Percentiles rank a stretch among this genome's conserved stretches.
Evolutionary conservation across 768 basidiomycete genomes (phyloP).

Genomic region (Infundibulicybe gibba): DNA sequence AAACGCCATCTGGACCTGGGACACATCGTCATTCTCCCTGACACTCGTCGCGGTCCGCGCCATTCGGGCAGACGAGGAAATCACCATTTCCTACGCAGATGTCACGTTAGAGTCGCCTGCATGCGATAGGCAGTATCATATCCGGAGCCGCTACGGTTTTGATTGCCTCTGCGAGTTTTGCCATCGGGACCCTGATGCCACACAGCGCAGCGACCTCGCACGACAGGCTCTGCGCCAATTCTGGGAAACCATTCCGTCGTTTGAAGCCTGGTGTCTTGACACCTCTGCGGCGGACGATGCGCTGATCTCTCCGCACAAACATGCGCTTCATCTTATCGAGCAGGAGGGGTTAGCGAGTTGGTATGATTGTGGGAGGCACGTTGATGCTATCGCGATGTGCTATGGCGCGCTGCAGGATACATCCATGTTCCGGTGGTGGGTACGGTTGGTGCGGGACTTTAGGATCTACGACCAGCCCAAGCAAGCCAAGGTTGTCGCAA

Average conservation of each 20-base stretch:
- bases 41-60: slow-evolving; percentile 28
- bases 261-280: slow-evolving; percentile 31
- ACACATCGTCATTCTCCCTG: slow-evolving; percentile 24
- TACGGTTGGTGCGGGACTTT: slow-evolving; percentile 20
- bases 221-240: slow-evolving; percentile 22
- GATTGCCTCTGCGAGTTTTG: slow-evolving; percentile 28
- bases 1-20: slow-evolving; percentile 36
- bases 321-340: slow-evolving; percentile 24
- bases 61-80: slow-evolving; percentile 29
- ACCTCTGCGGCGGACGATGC: slow-evolving; percentile 16
- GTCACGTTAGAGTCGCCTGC: slow-evolving; percentile 18
- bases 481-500: slow-evolving; percentile 23
- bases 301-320: slow-evolving; percentile 26
- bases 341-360: slow-evolving; percentile 30
- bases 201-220: slow-evolving; percentile 21
- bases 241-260: slow-evolving; percentile 22
- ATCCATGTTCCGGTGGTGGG: slow-evolving; percentile 30
- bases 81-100: slow-evolving; percentile 28
- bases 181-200: slow-evolving; percentile 5
- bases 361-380: slow-evolving; percentile 19
- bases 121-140: slow-evolving; percentile 13
- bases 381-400: slow-evolving; percentile 36
- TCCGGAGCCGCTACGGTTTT: slow-evolving; percentile 24
- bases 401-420: slow-evolving; percentile 35
- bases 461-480: slow-evolving; percentile 14